Evolutionary conservation across 1,139 yeast genomes (phyloP), one percentile per base, ranked within the genome.

Genomic region (Sugiyamaella novakii): DNA sequence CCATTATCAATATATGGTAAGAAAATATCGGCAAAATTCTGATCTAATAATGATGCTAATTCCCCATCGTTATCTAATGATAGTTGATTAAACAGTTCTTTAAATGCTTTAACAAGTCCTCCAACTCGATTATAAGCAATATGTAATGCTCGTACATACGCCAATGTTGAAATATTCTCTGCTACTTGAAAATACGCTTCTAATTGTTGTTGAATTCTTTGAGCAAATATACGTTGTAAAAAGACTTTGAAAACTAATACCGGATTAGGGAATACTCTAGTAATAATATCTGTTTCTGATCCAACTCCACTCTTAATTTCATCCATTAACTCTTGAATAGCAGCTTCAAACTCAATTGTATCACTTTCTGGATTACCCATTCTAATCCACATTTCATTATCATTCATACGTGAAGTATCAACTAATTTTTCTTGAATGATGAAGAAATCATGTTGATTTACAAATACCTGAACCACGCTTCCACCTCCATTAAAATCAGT

Each of bases 401-500:
- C 64, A 14, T 68, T 65, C 27, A 66, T 68, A 25, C 68, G 61
- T 15, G 64, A 65, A 7, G 70, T 63, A 40, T 61, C 72, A 43
- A 62, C 65, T 33, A 73, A 61, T 38, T 73, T 73, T 34, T 77
- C 78, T 46, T 75, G 75, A 49, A 79, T 78, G 47, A 78, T 69
- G 63, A 87, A 83, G 53, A 85, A 79, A 52, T 83, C 87, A 64
- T 86, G 89, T 62, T 86, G 89, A 62, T 82, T 83, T 37, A 89
- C 88, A 68, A 87, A 91, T 46, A 86, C 80, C 63, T 84, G 89
- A 11, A 88, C 84, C 10, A 89, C 94, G 52, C 84, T 83, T 3
- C 81, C 76, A 7, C 97, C 97, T 11, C 91, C 94, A 61, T 92
- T 91, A 69, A 83, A 91, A 52, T 83, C 87, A 47, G 83, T 78